phyloP scores from a whole-genome alignment of 768 basidiomycete species.

The Leccinum truebloodii region DNA sequence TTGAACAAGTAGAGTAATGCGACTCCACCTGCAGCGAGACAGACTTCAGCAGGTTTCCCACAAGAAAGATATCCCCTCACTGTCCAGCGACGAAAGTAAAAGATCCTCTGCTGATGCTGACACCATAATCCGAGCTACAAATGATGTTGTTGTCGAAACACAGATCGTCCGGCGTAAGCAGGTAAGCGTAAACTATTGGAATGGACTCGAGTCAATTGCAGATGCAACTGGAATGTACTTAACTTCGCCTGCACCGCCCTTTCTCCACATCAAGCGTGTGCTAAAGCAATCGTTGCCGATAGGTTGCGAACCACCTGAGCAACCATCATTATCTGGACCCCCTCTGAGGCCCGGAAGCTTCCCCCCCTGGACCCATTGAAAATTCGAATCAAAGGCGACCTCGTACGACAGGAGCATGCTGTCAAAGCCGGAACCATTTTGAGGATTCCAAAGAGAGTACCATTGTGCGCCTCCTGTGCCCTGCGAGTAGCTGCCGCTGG shows the following conservation, averaged over 20 bases:
- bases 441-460: slow-evolving; percentile 65
- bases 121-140: slow-evolving; percentile 77
- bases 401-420: slow-evolving; percentile 77
- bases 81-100: slow-evolving; percentile 62
- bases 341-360: slow-evolving; percentile 79
- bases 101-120: slow-evolving; percentile 67
- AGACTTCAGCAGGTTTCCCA: slow-evolving; percentile 1
- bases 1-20: slow-evolving; percentile 72
- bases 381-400: slow-evolving; percentile 64
- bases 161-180: slow-evolving; percentile 61
- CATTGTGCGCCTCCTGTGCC: slow-evolving; percentile 67
- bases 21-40: slow-evolving; percentile 55
- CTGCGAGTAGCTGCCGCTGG: slow-evolving; percentile 58
- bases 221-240: slow-evolving; percentile 18
- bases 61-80: slow-evolving; percentile 42
- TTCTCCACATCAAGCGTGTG: slow-evolving; percentile 76
- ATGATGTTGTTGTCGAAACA: slow-evolving; percentile 55
- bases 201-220: slow-evolving; percentile 1
- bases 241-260: slow-evolving; percentile 69
- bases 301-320: slow-evolving; percentile 67
- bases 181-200: slow-evolving; percentile 74
- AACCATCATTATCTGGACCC: slow-evolving; percentile 60
- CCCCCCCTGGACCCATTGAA: slow-evolving; percentile 73
- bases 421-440: slow-evolving; percentile 54
- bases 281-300: slow-evolving; percentile 73